Evolutionary conservation across 2,329 filamentous ascomycete species (phyloP), one percentile per base, ranked within the genome.

Genomic region (Cadophora luteo-olivacea): DNA sequence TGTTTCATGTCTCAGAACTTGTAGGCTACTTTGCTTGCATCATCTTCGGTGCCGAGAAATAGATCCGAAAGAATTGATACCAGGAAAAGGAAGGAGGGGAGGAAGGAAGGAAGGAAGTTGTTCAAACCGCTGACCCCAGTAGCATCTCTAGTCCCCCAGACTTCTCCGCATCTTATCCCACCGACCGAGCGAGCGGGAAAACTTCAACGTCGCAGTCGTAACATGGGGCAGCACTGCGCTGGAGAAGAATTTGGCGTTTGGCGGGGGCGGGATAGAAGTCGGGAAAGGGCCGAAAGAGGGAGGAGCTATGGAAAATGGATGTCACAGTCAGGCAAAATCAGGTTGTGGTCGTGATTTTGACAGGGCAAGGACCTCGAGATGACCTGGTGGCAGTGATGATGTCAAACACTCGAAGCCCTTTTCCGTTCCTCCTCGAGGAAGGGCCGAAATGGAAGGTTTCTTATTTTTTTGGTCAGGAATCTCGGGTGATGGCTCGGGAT

Each of bases 391-490:
- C 22, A 11, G 5, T 19, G 57, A 45, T 60, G 57, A 60, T 60
- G 57, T 60, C 57, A 60, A 41, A 49, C 19, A 22, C 45, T 49
- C n/a, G 45, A 49, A 49, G 36, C 45, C n/a, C 45, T 49, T 49
- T 49, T n/a, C 41, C 41, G 41, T 19, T 19, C 45, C 45, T 11
- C 41, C 45, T 6, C 45, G 19, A 49, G 45, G 29, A 55, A 55
- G 52, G 52, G 52, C 52, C 52, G 52, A 55, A 33, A 55, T 32
- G 41, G 14, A 45, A 25, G 11, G 29, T 29, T 33, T 55, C 52
- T n/a, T 55, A 25, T 4, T 55, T 55, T 54, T 38, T 29, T 29
- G 29, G 29, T 29, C 51, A 6, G 19, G 41, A 45, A 29, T 14
- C 29, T 54, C 24, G 51, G 51, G 51, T 12, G 51, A 29, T 54